These are phyloP conservation scores for Dioszegia hungarica DNA, from an alignment of 768 basidiomycete species.

Conservation along the genomic window DNA sequence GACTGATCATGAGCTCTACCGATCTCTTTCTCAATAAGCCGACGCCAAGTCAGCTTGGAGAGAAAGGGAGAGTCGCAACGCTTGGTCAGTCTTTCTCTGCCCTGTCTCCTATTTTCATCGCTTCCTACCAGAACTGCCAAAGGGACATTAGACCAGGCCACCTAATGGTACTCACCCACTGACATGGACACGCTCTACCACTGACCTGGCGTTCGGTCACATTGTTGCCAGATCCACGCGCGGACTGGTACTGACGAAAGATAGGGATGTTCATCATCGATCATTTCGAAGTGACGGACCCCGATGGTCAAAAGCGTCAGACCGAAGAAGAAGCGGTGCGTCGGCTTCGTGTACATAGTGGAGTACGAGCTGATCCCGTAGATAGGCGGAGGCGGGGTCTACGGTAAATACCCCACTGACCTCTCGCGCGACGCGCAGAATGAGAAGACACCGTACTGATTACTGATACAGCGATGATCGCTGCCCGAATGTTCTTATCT, in stretches of 20 bases:
- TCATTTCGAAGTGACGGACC: slow-evolving; percentile 26
- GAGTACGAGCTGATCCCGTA: slow-evolving; percentile 4
- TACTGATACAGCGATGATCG: slow-evolving; percentile 26
- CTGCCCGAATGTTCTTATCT: slow-evolving; percentile 36
- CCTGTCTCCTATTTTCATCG: too few species aligned
- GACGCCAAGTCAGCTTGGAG: too few species aligned
- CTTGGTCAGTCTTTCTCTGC: slow-evolving; percentile 14
- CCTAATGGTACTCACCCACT: too few species aligned
- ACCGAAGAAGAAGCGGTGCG: slow-evolving; percentile 29
- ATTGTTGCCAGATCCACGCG: too few species aligned
- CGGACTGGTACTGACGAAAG: too few species aligned
- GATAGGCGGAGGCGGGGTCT: slow-evolving; percentile 43
- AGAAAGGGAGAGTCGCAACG: slow-evolving; percentile 19
- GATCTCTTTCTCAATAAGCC: too few species aligned
- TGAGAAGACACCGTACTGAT: background rate
- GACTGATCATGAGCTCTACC: too few species aligned
- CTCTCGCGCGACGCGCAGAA: too few species aligned
- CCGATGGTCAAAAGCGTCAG: slow-evolving; percentile 6
- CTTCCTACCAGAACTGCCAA: too few species aligned
- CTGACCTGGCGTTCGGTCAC: too few species aligned
- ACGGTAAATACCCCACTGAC: slow-evolving; percentile 17
- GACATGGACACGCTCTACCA: too few species aligned
- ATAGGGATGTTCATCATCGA: slow-evolving; percentile 46
- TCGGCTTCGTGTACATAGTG: background rate
- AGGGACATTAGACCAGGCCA: too few species aligned